Conservation (phyloP, 495 filamentous ascomycete species). For the Trichoderma erinaceum region DNA sequence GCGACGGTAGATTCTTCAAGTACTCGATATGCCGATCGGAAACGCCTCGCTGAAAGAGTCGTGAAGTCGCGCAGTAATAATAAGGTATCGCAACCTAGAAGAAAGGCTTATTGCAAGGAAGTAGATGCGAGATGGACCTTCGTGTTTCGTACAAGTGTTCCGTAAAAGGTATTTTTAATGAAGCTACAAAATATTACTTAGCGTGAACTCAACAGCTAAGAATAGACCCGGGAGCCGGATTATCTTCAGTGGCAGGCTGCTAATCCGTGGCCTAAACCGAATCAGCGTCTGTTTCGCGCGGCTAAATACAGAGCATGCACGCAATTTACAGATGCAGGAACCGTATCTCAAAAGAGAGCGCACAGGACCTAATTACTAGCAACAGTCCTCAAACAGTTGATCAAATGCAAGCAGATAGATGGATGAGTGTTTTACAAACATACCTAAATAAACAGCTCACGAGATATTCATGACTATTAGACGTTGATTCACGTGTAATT, state of each 20-base stretch:
- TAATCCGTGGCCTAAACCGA: neutral
- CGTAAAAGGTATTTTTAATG: neutral
- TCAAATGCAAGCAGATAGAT: neutral
- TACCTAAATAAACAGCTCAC: no score
- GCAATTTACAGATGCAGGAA: neutral
- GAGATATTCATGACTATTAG: no score
- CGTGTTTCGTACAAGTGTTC: neutral
- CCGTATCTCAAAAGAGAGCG: neutral
- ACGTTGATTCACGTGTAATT: no score
- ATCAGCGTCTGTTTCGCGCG: neutral
- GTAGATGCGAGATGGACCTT: neutral
- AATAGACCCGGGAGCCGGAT: slow-evolving; percentile 5
- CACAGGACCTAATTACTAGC: neutral
- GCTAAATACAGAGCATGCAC: neutral
- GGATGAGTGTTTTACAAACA: no score
- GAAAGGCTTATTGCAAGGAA: neutral
- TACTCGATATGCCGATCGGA: neutral
- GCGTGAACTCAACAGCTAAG: neutral
- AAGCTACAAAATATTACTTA: neutral
- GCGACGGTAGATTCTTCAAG: neutral
- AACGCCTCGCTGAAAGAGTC: neutral
- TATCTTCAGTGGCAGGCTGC: neutral
- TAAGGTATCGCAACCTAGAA: neutral
- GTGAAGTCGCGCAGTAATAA: neutral
- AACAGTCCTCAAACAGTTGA: neutral